Evolutionary conservation across 2,329 filamentous ascomycete species (phyloP).

Genomic region (Pseudogymnoascus sp.): DNA sequence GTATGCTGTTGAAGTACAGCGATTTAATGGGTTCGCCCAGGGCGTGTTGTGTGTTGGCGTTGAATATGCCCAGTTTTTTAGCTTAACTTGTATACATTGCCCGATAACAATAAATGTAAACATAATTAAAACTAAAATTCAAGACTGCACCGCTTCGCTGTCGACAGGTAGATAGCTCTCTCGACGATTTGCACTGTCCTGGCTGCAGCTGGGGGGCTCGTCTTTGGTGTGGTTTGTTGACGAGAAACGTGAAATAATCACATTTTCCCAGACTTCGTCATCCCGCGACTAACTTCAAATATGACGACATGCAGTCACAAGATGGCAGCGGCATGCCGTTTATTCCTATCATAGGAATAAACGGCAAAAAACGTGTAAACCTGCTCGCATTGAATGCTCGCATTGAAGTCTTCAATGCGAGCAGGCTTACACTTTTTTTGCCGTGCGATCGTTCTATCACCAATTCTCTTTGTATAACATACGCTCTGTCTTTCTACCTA

Average conservation of each 20-base stretch:
- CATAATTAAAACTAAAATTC: background rate
- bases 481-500: background rate
- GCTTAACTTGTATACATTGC: background rate
- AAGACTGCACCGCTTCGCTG: background rate
- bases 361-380: background rate
- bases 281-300: background rate
- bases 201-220: background rate
- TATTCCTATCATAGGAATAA: background rate
- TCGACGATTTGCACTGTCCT: background rate
- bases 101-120: background rate
- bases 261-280: background rate
- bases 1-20: background rate
- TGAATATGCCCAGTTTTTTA: background rate
- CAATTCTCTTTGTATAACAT: background rate
- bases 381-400: background rate
- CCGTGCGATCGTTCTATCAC: background rate
- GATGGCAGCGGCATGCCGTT: background rate
- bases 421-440: too few relatives aligned
- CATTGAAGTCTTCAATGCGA: too few relatives aligned
- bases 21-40: background rate
- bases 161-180: background rate
- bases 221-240: background rate
- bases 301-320: background rate
- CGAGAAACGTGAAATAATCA: background rate
- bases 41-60: background rate